Percentiles rank a stretch among this genome's conserved stretches.
Evolutionary conservation across 2,329 filamentous ascomycete species (phyloP).

Genomic region (Alternaria infectoria): DNA sequence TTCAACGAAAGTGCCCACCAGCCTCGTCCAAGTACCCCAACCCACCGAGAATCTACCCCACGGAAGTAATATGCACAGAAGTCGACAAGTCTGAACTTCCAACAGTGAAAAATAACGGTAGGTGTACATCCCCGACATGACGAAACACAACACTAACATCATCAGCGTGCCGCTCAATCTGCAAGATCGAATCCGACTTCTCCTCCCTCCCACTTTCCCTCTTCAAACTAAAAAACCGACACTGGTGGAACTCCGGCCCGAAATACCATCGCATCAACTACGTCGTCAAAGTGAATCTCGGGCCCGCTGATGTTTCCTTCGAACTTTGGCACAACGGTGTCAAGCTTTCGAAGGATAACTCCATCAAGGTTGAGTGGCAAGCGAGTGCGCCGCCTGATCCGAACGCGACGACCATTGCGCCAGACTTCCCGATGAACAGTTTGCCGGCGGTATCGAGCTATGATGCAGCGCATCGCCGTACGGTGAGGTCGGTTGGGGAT

Average conservation of each 20-base stretch:
- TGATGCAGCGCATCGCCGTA: neutral
- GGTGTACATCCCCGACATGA: neutral
- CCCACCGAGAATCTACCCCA: constrained; percentile 30
- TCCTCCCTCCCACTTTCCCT: constrained; percentile 12
- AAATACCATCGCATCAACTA: constrained; percentile 28
- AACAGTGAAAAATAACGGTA: constrained; percentile 15
- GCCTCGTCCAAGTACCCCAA: constrained; percentile 13
- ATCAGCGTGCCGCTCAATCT: constrained; percentile 22
- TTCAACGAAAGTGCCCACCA: constrained; percentile 31
- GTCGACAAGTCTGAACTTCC: constrained; percentile 23
- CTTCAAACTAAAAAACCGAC: constrained; percentile 32
- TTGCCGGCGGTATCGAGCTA: neutral
- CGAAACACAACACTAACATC: neutral
- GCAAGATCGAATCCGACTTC: constrained; percentile 29
- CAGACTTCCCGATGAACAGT: constrained; percentile 10
- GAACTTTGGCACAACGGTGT: constrained; percentile 30
- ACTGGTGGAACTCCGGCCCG: constrained; percentile 27
- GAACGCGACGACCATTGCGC: neutral
- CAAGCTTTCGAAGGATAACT: constrained; percentile 27
- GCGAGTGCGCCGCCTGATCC: constrained; percentile 15
- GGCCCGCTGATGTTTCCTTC: constrained; percentile 26
- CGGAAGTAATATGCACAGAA: constrained; percentile 24
- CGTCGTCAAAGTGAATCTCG: constrained; percentile 25
- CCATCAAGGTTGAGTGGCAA: constrained; percentile 30
- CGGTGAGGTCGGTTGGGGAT: neutral